Conservation (phyloP, 371 early-diverging fungal genomes). For the Rhizopus delemar region DNA sequence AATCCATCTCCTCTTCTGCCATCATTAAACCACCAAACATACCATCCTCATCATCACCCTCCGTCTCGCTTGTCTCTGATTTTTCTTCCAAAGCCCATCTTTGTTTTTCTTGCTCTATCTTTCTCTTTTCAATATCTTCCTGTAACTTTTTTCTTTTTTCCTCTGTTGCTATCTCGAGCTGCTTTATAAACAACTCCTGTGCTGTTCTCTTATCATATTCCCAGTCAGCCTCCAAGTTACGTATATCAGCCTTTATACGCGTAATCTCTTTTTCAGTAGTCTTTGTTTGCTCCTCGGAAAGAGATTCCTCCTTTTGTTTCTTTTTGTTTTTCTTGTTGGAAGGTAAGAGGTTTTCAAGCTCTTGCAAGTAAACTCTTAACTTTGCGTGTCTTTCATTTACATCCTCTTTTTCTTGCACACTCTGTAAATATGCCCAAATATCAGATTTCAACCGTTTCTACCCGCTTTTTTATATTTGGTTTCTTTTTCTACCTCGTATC, state of each 20-base stretch:
- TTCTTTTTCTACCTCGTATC: conserved; percentile 23
- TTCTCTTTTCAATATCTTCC: conserved; percentile 25
- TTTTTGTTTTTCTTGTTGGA: conserved; percentile 17
- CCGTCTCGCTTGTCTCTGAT: conserved; percentile 2
- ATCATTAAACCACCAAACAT: conserved; percentile 28
- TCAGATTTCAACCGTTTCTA: too few species aligned
- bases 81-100: conserved; percentile 27
- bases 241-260: conserved; percentile 46
- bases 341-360: conserved; percentile 30
- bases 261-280: conserved; percentile 44
- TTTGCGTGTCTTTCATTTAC: conserved; percentile 39
- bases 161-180: conserved; percentile 30
- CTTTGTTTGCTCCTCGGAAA: conserved; percentile 30
- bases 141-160: conserved; percentile 36
- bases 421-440: conserved; percentile 18
- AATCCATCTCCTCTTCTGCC: conserved; percentile 16
- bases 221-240: conserved; percentile 52
- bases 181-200: conserved; percentile 28
- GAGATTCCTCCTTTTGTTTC: conserved; percentile 30
- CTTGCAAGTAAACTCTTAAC: conserved; percentile 23
- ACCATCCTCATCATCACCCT: conserved; percentile 20
- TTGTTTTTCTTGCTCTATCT: conserved; percentile 19
- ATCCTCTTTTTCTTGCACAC: conserved; percentile 30
- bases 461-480: not conserved
- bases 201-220: conserved; percentile 49